Base-by-base conservation (phyloP, 2,329 filamentous ascomycete genomes). In the Fusarium sarcochroum region DNA sequence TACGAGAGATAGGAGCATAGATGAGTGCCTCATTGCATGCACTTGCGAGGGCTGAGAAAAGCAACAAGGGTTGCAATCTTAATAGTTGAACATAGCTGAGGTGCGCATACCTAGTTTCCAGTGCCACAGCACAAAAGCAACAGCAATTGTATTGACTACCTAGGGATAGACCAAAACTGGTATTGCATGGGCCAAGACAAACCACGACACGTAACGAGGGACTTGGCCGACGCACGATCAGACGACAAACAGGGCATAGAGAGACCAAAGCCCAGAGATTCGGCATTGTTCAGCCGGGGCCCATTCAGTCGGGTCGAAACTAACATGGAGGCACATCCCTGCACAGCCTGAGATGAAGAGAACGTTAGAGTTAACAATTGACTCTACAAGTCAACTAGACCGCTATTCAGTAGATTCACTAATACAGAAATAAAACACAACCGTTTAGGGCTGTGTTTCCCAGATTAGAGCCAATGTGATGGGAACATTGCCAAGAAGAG, bases 171-270 rank as follows among this genome's bases (percentile, higher is more conserved):
- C n/a, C 49, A 40, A 18, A 46, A 50, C 20, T 25, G 34, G 17
- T 48, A 59, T 67, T 69, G 46, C 56, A 69, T 55, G 41, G 51
- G 66, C 66, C 66, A 69, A 69, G 66, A 37, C 40, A 20, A 30
- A 17, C 9, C 20, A 44, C 15, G 49, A 63, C 45, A 37, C 59
- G 51, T 58, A 51, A 64, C 35, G 30, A 45, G 20, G 37, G 49
- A 63, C 59, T 63, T 48, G 58, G 59, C 49, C 48, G 42, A 63
- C 48, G 48, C 25, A 25, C 25, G 35, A n/a, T 30, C 18, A 52
- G 47, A 53, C 23, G 18, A 56, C 41, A 58, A 49, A 50, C 50
- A 48, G 25, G 58, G 61, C 35, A 59, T 41, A 21, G 37, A 35
- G 41, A 8, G 14, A 27, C 27, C 27, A 45, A 44, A 38, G 41